These are phyloP conservation scores for Martiniozyma abietophila DNA, from an alignment of 805 yeast species.

Conservation along the genomic window DNA sequence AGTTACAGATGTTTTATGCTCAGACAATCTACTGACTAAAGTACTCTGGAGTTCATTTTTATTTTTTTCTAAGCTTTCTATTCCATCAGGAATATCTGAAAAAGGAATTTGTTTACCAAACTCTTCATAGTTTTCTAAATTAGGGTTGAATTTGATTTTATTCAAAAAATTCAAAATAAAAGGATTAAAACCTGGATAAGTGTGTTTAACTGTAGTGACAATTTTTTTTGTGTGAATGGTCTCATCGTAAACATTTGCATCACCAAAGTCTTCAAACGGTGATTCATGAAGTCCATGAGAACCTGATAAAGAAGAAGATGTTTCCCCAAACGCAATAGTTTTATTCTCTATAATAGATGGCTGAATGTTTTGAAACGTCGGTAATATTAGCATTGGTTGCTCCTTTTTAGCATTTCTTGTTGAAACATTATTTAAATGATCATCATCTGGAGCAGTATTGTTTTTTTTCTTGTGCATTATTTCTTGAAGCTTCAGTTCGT, in stretches of 20 bases:
- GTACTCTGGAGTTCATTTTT: conserved; percentile 1
- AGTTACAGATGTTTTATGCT: conserved; percentile 51
- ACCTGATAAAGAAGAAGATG: conserved; percentile 7
- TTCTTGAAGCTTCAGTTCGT: no score
- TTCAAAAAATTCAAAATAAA: conserved; percentile 49
- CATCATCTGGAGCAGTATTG: conserved; percentile 1
- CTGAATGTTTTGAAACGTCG: conserved; percentile 4
- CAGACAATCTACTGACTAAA: conserved; percentile 54
- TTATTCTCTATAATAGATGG: conserved; percentile 13
- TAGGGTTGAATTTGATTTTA: conserved; percentile 45
- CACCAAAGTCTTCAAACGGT: conserved; percentile 16
- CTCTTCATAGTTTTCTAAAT: conserved; percentile 51
- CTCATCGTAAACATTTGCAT: conserved; percentile 20
- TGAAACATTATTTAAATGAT: no score
- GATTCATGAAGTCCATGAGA: conserved; percentile 3
- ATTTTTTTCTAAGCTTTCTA: conserved; percentile 1
- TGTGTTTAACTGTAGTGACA: conserved; percentile 30
- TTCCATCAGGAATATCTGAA: neutral
- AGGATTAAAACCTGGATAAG: conserved; percentile 62
- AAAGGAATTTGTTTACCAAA: conserved; percentile 41
- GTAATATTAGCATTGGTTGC: conserved; percentile 1
- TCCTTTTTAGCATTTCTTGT: neutral
- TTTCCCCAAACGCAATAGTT: conserved; percentile 19
- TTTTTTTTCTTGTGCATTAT: neutral
- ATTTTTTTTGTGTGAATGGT: conserved; percentile 18